Percentiles rank a stretch among this genome's conserved stretches.
Conservation (phyloP, 257 asterid species). For the Osmanthus fragrans region DNA sequence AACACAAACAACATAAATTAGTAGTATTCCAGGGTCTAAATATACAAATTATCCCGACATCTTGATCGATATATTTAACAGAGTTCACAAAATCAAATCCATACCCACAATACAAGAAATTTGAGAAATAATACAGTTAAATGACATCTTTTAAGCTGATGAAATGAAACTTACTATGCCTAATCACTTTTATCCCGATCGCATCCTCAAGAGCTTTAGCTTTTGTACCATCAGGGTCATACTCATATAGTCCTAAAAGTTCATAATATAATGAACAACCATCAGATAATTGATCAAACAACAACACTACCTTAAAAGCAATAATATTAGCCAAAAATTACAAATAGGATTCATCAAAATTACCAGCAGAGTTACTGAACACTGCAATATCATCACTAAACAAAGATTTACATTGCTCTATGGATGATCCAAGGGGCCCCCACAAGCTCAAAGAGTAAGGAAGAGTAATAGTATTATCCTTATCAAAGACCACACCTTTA, state of each 20-base stretch:
- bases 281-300: conserved; percentile 11
- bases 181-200: conserved; percentile 79
- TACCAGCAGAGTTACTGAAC: conserved; percentile 95
- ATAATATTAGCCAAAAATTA: conserved; percentile 2
- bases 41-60: not conserved
- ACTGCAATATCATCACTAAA: conserved; percentile 80
- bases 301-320: not conserved
- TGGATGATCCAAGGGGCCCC: conserved; percentile 69
- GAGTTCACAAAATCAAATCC: conserved; percentile 4
- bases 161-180: conserved; percentile 58
- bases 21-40: conserved; percentile 7
- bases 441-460: conserved; percentile 91
- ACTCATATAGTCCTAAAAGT: conserved; percentile 70
- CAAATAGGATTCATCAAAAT: not conserved
- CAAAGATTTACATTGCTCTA: conserved; percentile 67
- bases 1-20: conserved; percentile 19
- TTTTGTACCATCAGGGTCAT: conserved; percentile 79
- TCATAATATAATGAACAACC: not conserved
- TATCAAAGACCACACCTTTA: conserved; percentile 89
- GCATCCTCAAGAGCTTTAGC: conserved; percentile 77
- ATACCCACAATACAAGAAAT: not conserved
- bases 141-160: not conserved
- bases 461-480: conserved; percentile 87
- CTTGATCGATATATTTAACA: not conserved
- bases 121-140: not conserved